Conservation (phyloP, 495 filamentous ascomycete genomes). For the Xylaria acuta region DNA sequence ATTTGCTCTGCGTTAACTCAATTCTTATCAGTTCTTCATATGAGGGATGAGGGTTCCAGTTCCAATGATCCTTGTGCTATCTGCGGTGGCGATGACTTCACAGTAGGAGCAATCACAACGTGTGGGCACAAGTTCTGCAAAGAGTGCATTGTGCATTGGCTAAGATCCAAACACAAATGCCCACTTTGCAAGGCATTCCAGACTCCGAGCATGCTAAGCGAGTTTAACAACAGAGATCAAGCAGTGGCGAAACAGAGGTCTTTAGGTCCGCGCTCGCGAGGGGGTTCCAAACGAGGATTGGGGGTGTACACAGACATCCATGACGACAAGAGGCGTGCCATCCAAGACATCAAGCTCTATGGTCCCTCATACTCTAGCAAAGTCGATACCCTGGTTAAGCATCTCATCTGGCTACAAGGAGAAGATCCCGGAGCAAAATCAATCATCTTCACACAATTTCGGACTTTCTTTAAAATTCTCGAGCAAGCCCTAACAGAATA, state of each 20-base stretch:
- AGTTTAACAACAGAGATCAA: slow-evolving; percentile 82
- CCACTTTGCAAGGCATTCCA: slow-evolving; percentile 79
- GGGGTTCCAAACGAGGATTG: slow-evolving; percentile 21
- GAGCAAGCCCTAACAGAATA: slow-evolving; percentile 67
- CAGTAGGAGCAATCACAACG: slow-evolving; percentile 80
- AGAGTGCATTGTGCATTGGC: slow-evolving; percentile 82
- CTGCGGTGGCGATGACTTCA: slow-evolving; percentile 70
- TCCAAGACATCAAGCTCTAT: slow-evolving; percentile 79
- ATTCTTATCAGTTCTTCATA: slow-evolving; percentile 46
- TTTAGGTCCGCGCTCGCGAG: neutral
- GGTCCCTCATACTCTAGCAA: slow-evolving; percentile 83
- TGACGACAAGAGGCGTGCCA: slow-evolving; percentile 72
- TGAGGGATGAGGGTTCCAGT: slow-evolving; percentile 59
- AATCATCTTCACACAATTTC: slow-evolving; percentile 88
- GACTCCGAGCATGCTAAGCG: slow-evolving; percentile 68
- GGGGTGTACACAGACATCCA: slow-evolving; percentile 81
- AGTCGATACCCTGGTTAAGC: slow-evolving; percentile 80
- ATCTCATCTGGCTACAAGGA: slow-evolving; percentile 82
- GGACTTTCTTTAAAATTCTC: slow-evolving; percentile 79
- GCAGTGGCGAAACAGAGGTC: slow-evolving; percentile 48
- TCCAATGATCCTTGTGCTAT: slow-evolving; percentile 78
- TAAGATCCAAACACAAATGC: slow-evolving; percentile 64
- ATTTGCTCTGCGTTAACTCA: slow-evolving; percentile 29
- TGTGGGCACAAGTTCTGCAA: slow-evolving; percentile 93
- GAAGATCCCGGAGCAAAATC: slow-evolving; percentile 89